Evolutionary conservation across 345 rosid species (phyloP).

Genomic region (Pistacia atlantica): DNA sequence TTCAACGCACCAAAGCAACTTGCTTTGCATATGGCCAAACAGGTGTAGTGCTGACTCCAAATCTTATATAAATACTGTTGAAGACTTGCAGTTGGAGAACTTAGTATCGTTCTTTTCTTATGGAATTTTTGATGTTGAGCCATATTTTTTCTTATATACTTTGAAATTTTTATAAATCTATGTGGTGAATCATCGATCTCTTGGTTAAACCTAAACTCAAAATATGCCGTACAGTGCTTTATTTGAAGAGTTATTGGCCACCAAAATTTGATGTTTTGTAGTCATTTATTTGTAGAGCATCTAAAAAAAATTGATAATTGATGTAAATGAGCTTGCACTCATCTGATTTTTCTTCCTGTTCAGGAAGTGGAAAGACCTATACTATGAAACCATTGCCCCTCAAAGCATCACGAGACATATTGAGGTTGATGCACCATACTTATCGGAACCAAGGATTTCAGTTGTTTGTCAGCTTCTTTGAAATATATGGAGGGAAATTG

Average conservation of each 20-base stretch:
- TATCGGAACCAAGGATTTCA: constrained; percentile 95
- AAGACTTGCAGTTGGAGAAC: background rate
- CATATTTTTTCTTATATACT: background rate
- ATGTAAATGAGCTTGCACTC: constrained; percentile 10
- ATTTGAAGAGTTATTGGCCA: background rate
- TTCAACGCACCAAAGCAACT: constrained; percentile 92
- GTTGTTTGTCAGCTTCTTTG: constrained; percentile 91
- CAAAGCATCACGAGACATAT: constrained; percentile 89
- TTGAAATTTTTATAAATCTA: background rate
- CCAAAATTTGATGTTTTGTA: background rate
- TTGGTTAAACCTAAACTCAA: background rate
- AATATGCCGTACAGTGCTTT: background rate
- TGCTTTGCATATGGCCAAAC: constrained; percentile 99
- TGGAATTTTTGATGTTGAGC: background rate
- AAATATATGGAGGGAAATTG: constrained; percentile 94
- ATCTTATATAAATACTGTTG: background rate
- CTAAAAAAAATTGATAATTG: constrained; percentile 1
- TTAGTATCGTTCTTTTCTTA: background rate
- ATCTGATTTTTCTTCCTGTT: constrained; percentile 12
- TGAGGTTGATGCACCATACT: constrained; percentile 96
- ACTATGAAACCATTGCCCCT: constrained; percentile 98
- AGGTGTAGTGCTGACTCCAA: constrained; percentile 45
- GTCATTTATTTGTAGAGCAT: background rate
- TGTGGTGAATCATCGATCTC: background rate
- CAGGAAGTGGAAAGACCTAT: constrained; percentile 98